Conservation (phyloP, 176 grass and related monocot genomes). For the Triticum dicoccoides region DNA sequence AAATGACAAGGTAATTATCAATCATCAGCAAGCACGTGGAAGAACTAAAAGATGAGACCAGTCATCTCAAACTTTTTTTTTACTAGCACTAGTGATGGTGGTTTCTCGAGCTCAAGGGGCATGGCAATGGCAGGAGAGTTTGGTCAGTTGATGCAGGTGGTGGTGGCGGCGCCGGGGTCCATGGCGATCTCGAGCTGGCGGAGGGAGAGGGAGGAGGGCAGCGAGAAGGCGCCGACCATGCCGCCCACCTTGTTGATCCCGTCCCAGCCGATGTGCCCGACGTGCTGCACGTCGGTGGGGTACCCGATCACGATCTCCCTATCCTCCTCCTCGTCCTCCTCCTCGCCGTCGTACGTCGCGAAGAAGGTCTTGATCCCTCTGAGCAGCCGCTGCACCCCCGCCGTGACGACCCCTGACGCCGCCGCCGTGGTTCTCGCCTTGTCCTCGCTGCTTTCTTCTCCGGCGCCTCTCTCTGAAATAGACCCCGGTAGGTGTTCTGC, state of each 20-base stretch:
- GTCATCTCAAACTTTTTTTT: neutral
- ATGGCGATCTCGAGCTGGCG: constrained; percentile 73
- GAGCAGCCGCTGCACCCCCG: constrained; percentile 61
- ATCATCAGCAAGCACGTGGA: neutral
- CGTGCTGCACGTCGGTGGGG: constrained; percentile 88
- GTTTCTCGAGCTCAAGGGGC: neutral
- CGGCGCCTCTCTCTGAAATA: constrained; percentile 13
- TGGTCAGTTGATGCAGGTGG: constrained; percentile 26
- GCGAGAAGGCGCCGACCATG: constrained; percentile 58
- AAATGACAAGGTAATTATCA: neutral
- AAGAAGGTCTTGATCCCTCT: constrained; percentile 79
- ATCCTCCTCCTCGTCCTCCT: constrained; percentile 36
- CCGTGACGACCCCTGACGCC: constrained; percentile 26
- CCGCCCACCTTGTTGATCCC: constrained; percentile 52
- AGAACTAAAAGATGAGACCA: neutral
- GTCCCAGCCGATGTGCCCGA: constrained; percentile 78
- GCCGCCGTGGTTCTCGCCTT: neutral
- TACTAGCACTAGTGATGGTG: neutral
- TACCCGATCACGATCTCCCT: constrained; percentile 87
- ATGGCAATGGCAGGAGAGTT: too few relatives aligned
- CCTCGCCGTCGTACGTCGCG: constrained; percentile 32
- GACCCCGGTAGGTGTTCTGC: too few relatives aligned
- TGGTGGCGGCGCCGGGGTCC: constrained; percentile 17
- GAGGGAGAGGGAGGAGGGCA: constrained; percentile 70
- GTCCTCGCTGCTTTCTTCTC: constrained; percentile 13